phyloP scores from a whole-genome alignment of 2,329 filamentous ascomycete genomes.

The Hortaea werneckii region DNA sequence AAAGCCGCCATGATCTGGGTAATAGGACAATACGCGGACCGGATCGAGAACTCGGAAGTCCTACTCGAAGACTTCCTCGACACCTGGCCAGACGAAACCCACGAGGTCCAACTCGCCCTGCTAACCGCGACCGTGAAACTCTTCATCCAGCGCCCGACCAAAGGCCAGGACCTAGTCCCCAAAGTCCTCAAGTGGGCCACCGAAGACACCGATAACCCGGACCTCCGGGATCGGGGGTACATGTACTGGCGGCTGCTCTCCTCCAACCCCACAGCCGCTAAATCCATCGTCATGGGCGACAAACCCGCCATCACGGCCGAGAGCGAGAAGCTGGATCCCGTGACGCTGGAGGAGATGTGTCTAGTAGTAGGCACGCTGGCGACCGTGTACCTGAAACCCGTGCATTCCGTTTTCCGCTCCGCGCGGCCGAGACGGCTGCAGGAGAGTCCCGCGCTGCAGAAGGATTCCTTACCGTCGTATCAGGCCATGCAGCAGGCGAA shows the following conservation, averaged over 20 bases:
- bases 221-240: conserved; percentile 88
- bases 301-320: conserved; percentile 96
- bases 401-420: conserved; percentile 90
- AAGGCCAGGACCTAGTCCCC: conserved; percentile 84
- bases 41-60: conserved; percentile 92
- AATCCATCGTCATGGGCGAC: conserved; percentile 87
- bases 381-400: conserved; percentile 94
- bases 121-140: conserved; percentile 95
- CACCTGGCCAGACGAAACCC: conserved; percentile 84
- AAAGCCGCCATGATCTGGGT: conserved; percentile 99
- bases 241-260: conserved; percentile 99
- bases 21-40: conserved; percentile 93
- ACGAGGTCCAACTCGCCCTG: conserved; percentile 89
- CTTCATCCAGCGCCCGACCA: conserved; percentile 93
- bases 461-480: conserved; percentile 51
- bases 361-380: conserved; percentile 91
- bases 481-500: conserved; percentile 30
- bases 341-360: conserved; percentile 92
- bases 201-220: conserved; percentile 97
- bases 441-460: conserved; percentile 79
- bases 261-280: conserved; percentile 79
- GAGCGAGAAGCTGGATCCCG: conserved; percentile 82
- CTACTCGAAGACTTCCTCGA: conserved; percentile 91
- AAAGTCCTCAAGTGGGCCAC: conserved; percentile 97
- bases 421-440: conserved; percentile 69